Base-by-base conservation (phyloP, 2,329 filamentous ascomycete species). In the Alternaria conjuncta region DNA sequence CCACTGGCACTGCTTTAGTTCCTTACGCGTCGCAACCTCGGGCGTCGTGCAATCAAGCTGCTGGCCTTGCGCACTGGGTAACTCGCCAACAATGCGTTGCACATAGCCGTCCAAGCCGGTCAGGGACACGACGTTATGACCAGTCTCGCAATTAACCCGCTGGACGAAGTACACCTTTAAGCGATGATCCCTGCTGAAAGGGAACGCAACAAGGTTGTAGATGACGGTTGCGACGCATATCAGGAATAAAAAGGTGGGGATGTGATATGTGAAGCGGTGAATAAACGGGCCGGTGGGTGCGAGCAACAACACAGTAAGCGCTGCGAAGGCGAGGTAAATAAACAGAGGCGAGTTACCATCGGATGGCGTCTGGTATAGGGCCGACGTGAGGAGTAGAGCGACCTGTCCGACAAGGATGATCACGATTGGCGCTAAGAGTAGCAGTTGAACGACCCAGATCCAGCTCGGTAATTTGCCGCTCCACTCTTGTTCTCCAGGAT, bases 111-210 rank as follows among this genome's bases (percentile, higher is more conserved):
- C 75, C 12, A 79, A 64, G 10, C 77, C 78, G 10, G 76, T 78
- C 60, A 81, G 65, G 25, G 88, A 88, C 44, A 94, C 91, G 3
- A 82, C 84, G 68, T 93, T 93, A 13, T 85, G 82, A n/a, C 90
- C 89, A 5, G 85, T 88, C 68, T 85, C 91, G 10, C 97, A 86
- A 69, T 97, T 88, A 51, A 97, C 84, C 10, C 87, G 87, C 77
- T 99, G 94, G 54, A 92, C 84, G 78, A 98, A 97, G 79, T 90
- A 96, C 51, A 95, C 85, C 80, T 98, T 98, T 79, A 97, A 88
- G 41, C 93, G 88, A 76, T 90, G 92, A 63, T 89, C 86, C 21
- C 87, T 82, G 0, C 93, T 96, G 80, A 98, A 98, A 0, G 96
- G 96, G 79, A 97, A 97, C 2, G 92, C 92, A 3, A 88, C 82